Base-by-base conservation (phyloP, 2,329 filamentous ascomycete species). In the Colletotrichum sp. region DNA sequence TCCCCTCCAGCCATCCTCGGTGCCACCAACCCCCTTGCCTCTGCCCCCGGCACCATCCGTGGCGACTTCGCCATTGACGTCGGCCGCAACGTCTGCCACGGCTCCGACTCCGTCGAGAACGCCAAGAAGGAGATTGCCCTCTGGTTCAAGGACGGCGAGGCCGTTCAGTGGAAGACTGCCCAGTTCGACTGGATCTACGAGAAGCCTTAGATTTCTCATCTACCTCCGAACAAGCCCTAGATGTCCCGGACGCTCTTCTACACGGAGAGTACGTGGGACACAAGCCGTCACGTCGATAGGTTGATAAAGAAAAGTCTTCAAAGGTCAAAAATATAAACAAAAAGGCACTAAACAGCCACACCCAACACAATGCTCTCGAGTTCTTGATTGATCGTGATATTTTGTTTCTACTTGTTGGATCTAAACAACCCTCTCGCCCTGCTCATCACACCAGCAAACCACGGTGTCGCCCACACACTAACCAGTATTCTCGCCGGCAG, bases 51-150 rank as follows among this genome's bases (percentile, higher is more conserved):
- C 87, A 99, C 97, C 90, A 99, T 99, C 92, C 96, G 97, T 90
- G 96, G 96, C 88, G 94, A 96, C 91, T 96, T 87, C 87, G 94
- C 95, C 87, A 95, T 96, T 83, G 92, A 89, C 77, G 85, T 88
- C 86, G 97, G 97, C 90, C 95, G 96, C 88, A 99, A 99, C 92
- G 96, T 99, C 90, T 99, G 96, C 95, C 97, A 99, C 93, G 97
- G 97, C 87, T 98, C 96, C 88, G 97, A 99, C 92, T 93, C 92
- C 86, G 96, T 99, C 89, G 97, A 99, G 93, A 98, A 93, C 91
- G 97, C 97, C 89, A 93, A 99, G 94, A 98, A 99, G 95, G 97
- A 99, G 92, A 99, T 99, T 86, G 94, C 94, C 84, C 93, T 99
- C 86, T 99, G 97, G 97, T 99, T 99, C 95, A 93, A 94, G 89